Conservation (phyloP, 805 yeast genomes). For the Suhomyces sp. region DNA sequence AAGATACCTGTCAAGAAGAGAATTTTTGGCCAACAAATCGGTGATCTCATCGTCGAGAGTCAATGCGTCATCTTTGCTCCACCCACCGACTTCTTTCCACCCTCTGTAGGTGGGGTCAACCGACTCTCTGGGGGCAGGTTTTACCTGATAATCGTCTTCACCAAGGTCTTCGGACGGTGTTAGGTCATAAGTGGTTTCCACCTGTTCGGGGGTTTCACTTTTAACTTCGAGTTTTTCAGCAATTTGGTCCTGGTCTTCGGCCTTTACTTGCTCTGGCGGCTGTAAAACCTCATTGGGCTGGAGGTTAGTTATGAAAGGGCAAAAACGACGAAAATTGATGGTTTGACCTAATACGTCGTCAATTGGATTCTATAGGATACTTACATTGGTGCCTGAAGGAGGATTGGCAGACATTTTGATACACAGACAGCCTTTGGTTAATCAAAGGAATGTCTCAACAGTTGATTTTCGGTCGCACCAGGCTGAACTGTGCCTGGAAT, state of each 20-base stretch:
- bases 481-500: not conserved
- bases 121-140: slow-evolving; percentile 47
- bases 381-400: slow-evolving; percentile 7
- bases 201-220: not conserved
- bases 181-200: slow-evolving; percentile 15
- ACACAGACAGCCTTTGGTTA: not conserved
- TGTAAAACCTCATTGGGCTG: slow-evolving; percentile 35
- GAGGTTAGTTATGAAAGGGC: slow-evolving; percentile 14
- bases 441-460: not conserved
- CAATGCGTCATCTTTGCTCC: slow-evolving; percentile 67
- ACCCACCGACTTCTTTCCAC: slow-evolving; percentile 92
- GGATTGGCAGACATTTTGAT: slow-evolving; percentile 1
- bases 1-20: slow-evolving; percentile 70
- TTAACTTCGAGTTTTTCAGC: slow-evolving; percentile 6
- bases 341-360: not conserved
- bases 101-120: slow-evolving; percentile 76
- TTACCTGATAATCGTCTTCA: slow-evolving; percentile 26
- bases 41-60: slow-evolving; percentile 66
- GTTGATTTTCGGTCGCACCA: not conserved
- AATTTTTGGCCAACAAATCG: slow-evolving; percentile 67
- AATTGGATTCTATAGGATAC: not conserved
- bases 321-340: not conserved
- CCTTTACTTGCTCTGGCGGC: slow-evolving; percentile 29
- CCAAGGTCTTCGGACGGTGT: slow-evolving; percentile 41
- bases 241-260: slow-evolving; percentile 1